A percentile compares a stretch with the other conserved stretches of the same genome.
phyloP scores from a whole-genome alignment of 2,329 filamentous ascomycete genomes.

The Bipolaris cookei region DNA sequence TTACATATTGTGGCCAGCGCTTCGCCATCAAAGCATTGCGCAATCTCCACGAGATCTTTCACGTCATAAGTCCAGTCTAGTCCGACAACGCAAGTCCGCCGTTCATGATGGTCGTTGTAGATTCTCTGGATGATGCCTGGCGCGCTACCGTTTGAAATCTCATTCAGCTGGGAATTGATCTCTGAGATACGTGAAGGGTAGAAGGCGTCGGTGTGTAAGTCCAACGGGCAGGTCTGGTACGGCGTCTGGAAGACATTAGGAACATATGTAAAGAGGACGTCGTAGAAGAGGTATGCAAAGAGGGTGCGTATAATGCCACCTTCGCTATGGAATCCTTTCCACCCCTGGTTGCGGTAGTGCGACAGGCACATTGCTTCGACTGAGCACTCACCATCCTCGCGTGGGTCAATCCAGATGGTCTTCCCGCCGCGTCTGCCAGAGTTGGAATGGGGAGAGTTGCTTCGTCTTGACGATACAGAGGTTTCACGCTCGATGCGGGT shows the following conservation, averaged over 20 bases:
- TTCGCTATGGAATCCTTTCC: constrained; percentile 95
- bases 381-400: constrained; percentile 75
- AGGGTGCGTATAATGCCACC: constrained; percentile 91
- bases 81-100: constrained; percentile 84
- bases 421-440: constrained; percentile 63
- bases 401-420: constrained; percentile 86
- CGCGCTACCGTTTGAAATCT: constrained; percentile 84
- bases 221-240: constrained; percentile 91
- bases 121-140: constrained; percentile 70
- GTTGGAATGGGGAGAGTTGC: constrained; percentile 41
- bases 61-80: constrained; percentile 88
- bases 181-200: constrained; percentile 84
- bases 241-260: constrained; percentile 97
- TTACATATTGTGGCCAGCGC: constrained; percentile 86
- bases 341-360: constrained; percentile 80
- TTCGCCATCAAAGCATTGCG: constrained; percentile 76
- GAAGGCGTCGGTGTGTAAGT: constrained; percentile 92
- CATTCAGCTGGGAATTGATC: constrained; percentile 84
- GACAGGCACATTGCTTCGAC: constrained; percentile 95
- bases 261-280: constrained; percentile 89
- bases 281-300: constrained; percentile 83
- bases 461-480: constrained; percentile 34
- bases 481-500: constrained; percentile 74
- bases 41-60: constrained; percentile 79
- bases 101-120: constrained; percentile 70